Percentiles rank a stretch among this genome's conserved stretches.
Evolutionary conservation across 2,329 filamentous ascomycete genomes (phyloP).

Genomic region (Colletotrichum neosansevieriae): DNA sequence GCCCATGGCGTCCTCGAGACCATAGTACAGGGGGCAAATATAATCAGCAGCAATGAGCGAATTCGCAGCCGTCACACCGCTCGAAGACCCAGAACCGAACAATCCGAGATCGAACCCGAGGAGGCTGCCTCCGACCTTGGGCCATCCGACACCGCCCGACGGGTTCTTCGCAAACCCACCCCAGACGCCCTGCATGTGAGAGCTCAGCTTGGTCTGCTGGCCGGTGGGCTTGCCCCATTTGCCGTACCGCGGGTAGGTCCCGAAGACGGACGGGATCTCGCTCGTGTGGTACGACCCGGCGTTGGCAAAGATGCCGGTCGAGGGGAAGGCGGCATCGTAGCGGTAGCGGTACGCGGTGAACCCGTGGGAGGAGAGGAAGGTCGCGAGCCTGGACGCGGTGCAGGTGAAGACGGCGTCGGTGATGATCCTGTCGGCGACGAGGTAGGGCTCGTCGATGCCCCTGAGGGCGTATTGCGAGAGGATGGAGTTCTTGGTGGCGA

Average conservation of each 20-base stretch:
- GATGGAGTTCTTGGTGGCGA: slow-evolving; percentile 13
- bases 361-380: slow-evolving; percentile 7
- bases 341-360: slow-evolving; percentile 35
- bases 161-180: slow-evolving; percentile 31
- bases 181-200: slow-evolving; percentile 34
- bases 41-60: slow-evolving; percentile 22
- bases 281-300: slow-evolving; percentile 35
- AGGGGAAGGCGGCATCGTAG: slow-evolving; percentile 30
- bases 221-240: slow-evolving; percentile 13
- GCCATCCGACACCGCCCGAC: slow-evolving; percentile 20
- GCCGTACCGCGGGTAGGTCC: slow-evolving; percentile 26
- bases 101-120: slow-evolving; percentile 17
- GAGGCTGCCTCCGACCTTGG: slow-evolving; percentile 20
- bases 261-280: slow-evolving; percentile 38
- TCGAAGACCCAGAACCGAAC: neutral
- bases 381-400: slow-evolving; percentile 27
- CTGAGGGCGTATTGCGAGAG: neutral
- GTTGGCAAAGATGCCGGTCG: slow-evolving; percentile 32
- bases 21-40: slow-evolving; percentile 1
- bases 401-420: slow-evolving; percentile 32
- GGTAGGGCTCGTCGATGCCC: slow-evolving; percentile 1
- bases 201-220: slow-evolving; percentile 28
- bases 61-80: neutral
- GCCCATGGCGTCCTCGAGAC: neutral
- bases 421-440: neutral